Evolutionary conservation across 148 eudicot genomes (phyloP).

Genomic region (Camellia sinensis): DNA sequence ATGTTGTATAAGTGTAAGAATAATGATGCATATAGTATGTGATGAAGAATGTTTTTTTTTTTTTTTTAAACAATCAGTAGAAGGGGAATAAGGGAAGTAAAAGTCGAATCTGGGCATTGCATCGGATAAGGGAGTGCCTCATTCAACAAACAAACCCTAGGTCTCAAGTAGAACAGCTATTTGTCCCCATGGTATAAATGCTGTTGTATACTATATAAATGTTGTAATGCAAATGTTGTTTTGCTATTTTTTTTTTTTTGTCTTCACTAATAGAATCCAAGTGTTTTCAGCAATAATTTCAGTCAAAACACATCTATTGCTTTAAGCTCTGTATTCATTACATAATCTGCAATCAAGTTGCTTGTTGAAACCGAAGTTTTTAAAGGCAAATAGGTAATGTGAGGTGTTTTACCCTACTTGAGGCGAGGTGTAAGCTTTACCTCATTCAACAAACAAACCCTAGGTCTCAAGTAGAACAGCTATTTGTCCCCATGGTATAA

Average conservation of each 20-base stretch:
- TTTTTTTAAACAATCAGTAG: too few species aligned
- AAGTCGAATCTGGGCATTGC: too few species aligned
- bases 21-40: slow-evolving; percentile 10
- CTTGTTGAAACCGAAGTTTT: not conserved
- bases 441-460: too few species aligned
- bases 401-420: too few species aligned
- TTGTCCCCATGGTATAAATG: not conserved
- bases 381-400: too few species aligned
- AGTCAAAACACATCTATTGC: not conserved
- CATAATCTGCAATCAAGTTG: not conserved
- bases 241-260: not conserved
- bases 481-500: not conserved
- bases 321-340: not conserved
- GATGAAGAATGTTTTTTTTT: not conserved
- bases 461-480: not conserved
- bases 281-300: not conserved
- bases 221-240: not conserved
- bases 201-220: not conserved
- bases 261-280: not conserved
- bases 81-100: too few species aligned
- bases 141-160: too few species aligned
- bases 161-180: not conserved
- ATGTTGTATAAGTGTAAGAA: not conserved
- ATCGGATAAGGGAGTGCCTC: too few species aligned
- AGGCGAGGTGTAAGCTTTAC: too few species aligned